These are phyloP conservation scores for Cucumis melo DNA, from an alignment of 306 rosid genomes.

Conservation along the genomic window DNA sequence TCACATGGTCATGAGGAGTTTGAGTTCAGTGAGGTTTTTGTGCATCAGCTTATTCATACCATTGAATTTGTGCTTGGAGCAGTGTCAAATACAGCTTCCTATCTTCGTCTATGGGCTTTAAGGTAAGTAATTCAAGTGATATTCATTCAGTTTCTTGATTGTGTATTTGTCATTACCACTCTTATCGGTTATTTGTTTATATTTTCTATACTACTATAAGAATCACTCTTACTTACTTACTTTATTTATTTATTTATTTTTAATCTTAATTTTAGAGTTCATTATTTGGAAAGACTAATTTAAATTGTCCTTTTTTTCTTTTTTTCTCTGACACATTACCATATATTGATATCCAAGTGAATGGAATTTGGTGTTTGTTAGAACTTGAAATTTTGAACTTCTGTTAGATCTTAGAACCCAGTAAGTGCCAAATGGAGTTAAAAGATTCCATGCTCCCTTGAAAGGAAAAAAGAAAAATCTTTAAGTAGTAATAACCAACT, in stretches of 20 bases:
- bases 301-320: not conserved
- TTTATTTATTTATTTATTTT: too few relatives aligned
- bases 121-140: slow-evolving; percentile 35
- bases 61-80: slow-evolving; percentile 96
- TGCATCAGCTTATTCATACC: slow-evolving; percentile 93
- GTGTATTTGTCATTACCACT: not conserved
- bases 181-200: not conserved
- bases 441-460: not conserved
- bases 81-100: slow-evolving; percentile 94
- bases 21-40: slow-evolving; percentile 80
- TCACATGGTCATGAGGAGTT: slow-evolving; percentile 57
- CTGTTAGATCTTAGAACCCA: not conserved
- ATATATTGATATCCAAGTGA: not conserved
- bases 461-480: not conserved
- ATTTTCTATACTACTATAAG: not conserved
- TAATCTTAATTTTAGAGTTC: not conserved
- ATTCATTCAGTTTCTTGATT: not conserved
- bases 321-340: not conserved
- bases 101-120: slow-evolving; percentile 96
- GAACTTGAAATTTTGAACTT: not conserved
- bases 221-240: not conserved
- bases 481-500: not conserved
- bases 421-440: not conserved
- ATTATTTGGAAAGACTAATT: not conserved
- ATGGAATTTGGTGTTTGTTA: not conserved